Percentiles rank a stretch among this genome's conserved stretches.
phyloP scores from a whole-genome alignment of 2,329 filamentous ascomycete species.

The Aspergillus sojae region DNA sequence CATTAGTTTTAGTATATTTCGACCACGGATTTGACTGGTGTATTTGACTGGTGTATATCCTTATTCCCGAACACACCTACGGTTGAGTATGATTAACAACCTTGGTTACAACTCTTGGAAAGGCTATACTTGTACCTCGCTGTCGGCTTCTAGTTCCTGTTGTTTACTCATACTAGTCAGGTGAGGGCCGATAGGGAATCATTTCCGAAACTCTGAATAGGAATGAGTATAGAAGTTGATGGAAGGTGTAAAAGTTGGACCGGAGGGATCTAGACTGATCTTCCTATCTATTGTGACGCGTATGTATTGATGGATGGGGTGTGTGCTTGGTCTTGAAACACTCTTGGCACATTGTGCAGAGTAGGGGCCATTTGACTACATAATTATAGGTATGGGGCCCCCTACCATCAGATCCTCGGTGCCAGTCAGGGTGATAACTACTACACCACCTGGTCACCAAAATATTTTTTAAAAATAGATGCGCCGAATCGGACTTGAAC shows the following conservation, averaged over 20 bases:
- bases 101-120: not conserved
- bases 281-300: too few species aligned
- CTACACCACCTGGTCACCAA: too few species aligned
- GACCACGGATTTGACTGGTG: not conserved
- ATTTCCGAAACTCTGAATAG: not conserved
- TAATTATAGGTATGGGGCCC: too few species aligned
- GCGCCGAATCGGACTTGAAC: too few species aligned
- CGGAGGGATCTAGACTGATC: not conserved
- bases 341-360: too few species aligned
- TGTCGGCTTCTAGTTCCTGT: not conserved
- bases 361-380: too few species aligned
- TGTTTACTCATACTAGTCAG: not conserved
- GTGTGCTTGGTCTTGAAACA: not conserved
- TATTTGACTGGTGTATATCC: not conserved
- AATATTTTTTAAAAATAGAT: too few species aligned
- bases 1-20: not conserved
- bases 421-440: too few species aligned
- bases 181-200: not conserved
- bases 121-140: not conserved
- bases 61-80: not conserved
- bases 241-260: not conserved
- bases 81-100: not conserved
- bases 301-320: not conserved
- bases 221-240: not conserved
- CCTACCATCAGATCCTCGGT: too few species aligned